Evolutionary conservation across 176 grass and related monocot genomes (phyloP), one percentile per base, ranked within the genome.

Genomic region (Saccharum spontaneum): DNA sequence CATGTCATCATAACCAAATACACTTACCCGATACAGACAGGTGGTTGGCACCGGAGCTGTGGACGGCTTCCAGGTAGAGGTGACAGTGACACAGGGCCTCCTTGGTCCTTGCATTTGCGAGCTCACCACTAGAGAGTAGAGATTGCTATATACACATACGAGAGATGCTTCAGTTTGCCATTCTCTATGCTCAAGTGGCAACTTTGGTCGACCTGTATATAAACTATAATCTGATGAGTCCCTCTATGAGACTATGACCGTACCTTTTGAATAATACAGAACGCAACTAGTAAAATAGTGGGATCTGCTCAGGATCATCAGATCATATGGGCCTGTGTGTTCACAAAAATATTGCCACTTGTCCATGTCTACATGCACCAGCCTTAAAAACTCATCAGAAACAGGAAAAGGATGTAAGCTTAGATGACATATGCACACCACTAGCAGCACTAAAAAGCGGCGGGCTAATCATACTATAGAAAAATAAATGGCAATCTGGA

Each of bases 301-400:
- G 41, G 59, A 91, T 86, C 45, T 75, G 89, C 86, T 67, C 78
- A 90, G 89, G 90, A 90, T 86, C 88, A 84, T 84, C 81, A 66
- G 75, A 84, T 91, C 86, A 81, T 88, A 70, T 60, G 64, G 80
- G 24, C 79, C 76, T 87, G 69, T 30, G 49, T 74, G 67, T 72
- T 76, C 41, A 74, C 16, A 75, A 82, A 82, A 73, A 86, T 86
- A 77, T 67, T 79, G 79, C 71, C 28, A 79, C 49, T 84, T 88
- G 79, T 74, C 79, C 45, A 31, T 66, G 86, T 88, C 88, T 86
- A 36, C 70, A 73, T 71, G 77, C 76, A 65, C 9, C 17, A 61
- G 33, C 74, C 54, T 75, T 39, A 60, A 82, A 83, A 38, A 54
- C 68, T 62, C 37, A 87, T 24, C 76, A 62, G 10, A 36, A 61